Evolutionary conservation across 2,329 filamentous ascomycete genomes (phyloP).

Genomic region (Macrophomina tecta): DNA sequence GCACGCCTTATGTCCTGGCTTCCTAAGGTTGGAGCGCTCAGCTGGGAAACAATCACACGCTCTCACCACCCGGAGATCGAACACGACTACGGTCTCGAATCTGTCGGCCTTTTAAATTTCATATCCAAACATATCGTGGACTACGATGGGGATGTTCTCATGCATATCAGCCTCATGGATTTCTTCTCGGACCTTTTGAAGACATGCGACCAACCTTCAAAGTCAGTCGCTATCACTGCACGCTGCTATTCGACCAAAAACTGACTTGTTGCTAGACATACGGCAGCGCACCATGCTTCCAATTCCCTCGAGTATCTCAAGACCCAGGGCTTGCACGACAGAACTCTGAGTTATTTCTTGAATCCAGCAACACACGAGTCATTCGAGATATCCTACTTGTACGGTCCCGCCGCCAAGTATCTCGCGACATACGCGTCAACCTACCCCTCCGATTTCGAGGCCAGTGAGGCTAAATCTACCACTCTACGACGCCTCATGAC

Average conservation of each 20-base stretch:
- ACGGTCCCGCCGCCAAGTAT: conserved; percentile 62
- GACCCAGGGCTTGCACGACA: conserved; percentile 56
- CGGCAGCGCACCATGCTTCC: conserved; percentile 34
- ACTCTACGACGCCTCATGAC: conserved; percentile 41
- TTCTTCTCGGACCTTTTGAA: conserved; percentile 63
- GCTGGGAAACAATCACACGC: conserved; percentile 60
- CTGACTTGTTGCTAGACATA: neutral
- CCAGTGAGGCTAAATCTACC: conserved; percentile 40
- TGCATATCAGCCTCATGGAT: conserved; percentile 65
- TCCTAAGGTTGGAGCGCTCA: conserved; percentile 58
- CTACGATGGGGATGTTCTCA: conserved; percentile 60
- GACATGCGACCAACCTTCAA: conserved; percentile 35
- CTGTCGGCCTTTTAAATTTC: conserved; percentile 59
- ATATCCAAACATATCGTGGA: conserved; percentile 63
- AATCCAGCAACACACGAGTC: conserved; percentile 57
- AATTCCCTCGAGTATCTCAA: conserved; percentile 61
- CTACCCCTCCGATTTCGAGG: conserved; percentile 62
- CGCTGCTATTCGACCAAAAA: neutral
- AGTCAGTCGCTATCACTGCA: neutral
- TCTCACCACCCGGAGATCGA: conserved; percentile 62
- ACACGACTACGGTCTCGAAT: conserved; percentile 40
- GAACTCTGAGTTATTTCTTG: conserved; percentile 58
- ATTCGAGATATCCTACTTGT: conserved; percentile 60
- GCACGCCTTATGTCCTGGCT: conserved; percentile 65
- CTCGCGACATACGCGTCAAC: conserved; percentile 61